These are phyloP conservation scores for Colletotrichum viniferum DNA, from an alignment of 2,329 filamentous ascomycete species.

Conservation along the genomic window DNA sequence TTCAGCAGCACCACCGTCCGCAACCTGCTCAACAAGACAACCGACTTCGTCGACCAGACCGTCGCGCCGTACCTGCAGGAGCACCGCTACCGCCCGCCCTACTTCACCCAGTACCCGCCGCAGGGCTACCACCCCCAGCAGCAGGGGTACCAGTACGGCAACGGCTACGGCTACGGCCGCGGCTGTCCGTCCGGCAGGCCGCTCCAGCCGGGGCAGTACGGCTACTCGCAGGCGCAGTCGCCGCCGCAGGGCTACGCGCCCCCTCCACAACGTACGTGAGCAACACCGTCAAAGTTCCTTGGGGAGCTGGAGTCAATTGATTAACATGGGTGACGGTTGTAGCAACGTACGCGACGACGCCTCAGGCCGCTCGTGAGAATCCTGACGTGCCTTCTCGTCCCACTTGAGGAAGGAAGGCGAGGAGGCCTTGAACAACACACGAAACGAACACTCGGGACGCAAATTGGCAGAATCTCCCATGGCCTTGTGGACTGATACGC, in stretches of 20 bases:
- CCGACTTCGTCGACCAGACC: conserved; percentile 36
- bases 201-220: background rate
- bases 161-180: background rate
- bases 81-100: conserved; percentile 14
- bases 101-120: background rate
- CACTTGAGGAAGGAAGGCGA: background rate
- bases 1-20: conserved; percentile 37
- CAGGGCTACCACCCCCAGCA: background rate
- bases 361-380: background rate
- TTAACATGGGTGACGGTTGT: background rate
- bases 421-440: background rate
- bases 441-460: background rate
- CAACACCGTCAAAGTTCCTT: background rate
- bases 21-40: conserved; percentile 40
- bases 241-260: background rate
- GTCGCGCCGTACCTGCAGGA: conserved; percentile 23
- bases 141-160: background rate
- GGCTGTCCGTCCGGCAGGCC: background rate
- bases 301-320: background rate
- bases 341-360: conserved; percentile 4
- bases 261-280: conserved; percentile 10
- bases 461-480: background rate
- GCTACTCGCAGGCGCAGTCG: background rate
- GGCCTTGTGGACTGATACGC: background rate
- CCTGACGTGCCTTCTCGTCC: background rate